Base-by-base conservation (phyloP, 257 asterid species). In the Cruciata laevipes region DNA sequence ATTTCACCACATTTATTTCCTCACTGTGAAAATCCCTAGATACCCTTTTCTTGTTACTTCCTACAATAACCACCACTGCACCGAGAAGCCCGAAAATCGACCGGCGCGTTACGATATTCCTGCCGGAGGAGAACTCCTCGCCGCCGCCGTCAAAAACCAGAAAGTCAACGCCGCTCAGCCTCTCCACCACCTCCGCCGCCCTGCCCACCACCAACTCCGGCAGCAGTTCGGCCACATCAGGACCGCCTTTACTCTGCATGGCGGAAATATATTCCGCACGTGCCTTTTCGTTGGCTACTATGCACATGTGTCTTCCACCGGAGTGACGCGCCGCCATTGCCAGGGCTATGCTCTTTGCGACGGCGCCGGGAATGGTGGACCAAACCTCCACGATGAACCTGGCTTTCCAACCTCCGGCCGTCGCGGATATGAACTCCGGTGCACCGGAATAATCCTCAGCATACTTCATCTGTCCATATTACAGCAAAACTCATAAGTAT, bases 381-480 rank as follows among this genome's bases (percentile, higher is more conserved):
- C 82, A 63, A 37, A 78, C 80, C 73, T 80, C 85, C 10, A 80
- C 80, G 2, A 67, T 75, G 44, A 80, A 66, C 33, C 67, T 72
- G 17, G 82, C 69, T 40, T 75, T 75, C 78, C 81, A 77, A 2
- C 85, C 85, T 3, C 74, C 80, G 1, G 82, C 85, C 85, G 66
- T 66, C 52, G 85, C 80, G 30, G 85, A 80, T 61, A 77, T 57
- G 24, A 74, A 59, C 53, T 77, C 80, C 0, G 82, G 78, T 5
- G 70, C 78, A 9, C 76, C 65, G 17, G 79, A 53, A 53, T 53
- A 38, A 64, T 72, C 73, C 66, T 61, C 12, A 44, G 25, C 78
- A 69, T 77, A 61, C 74, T 77, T 74, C 72, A 58, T 32, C 25
- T 38, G 37, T 11, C 0, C 24, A 23, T 13, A 2, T 14, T 13